These are phyloP conservation scores for Phytophthora fragariae DNA, from an alignment of 352 stramenopile genomes.

Conservation along the genomic window DNA sequence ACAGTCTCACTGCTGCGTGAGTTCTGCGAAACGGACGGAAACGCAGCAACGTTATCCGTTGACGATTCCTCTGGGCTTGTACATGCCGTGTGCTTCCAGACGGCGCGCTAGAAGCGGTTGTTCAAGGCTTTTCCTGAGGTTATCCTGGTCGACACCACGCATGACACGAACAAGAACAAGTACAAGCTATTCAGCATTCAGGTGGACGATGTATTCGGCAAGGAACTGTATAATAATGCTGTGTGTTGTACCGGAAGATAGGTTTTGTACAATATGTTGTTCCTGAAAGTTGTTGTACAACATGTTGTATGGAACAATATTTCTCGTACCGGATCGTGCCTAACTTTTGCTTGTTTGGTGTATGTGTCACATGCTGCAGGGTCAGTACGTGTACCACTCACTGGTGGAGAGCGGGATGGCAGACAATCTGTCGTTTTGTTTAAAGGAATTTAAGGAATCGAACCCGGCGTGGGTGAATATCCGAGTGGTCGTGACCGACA, in stretches of 20 bases:
- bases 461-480: constrained; percentile 25
- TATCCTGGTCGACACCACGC: constrained; percentile 16
- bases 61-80: constrained; percentile 19
- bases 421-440: constrained; percentile 9
- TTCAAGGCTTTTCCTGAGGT: constrained; percentile 33
- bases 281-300: not conserved
- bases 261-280: not conserved
- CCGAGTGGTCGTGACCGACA: constrained; percentile 17
- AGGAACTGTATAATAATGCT: not conserved
- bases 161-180: constrained; percentile 21
- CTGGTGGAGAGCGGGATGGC: constrained; percentile 16
- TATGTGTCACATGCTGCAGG: constrained; percentile 3
- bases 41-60: constrained; percentile 4
- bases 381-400: constrained; percentile 22
- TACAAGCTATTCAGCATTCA: constrained; percentile 32
- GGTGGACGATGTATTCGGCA: constrained; percentile 21
- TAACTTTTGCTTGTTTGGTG: not conserved
- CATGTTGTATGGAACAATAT: not conserved
- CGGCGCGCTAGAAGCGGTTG: constrained; percentile 5
- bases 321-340: constrained; percentile 7
- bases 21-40: constrained; percentile 14
- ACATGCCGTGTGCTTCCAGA: constrained; percentile 22
- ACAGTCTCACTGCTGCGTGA: constrained; percentile 11
- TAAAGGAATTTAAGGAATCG: constrained; percentile 16
- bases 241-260: not conserved